Conservation (phyloP, 306 rosid genomes). For the Dryas octopetala region DNA sequence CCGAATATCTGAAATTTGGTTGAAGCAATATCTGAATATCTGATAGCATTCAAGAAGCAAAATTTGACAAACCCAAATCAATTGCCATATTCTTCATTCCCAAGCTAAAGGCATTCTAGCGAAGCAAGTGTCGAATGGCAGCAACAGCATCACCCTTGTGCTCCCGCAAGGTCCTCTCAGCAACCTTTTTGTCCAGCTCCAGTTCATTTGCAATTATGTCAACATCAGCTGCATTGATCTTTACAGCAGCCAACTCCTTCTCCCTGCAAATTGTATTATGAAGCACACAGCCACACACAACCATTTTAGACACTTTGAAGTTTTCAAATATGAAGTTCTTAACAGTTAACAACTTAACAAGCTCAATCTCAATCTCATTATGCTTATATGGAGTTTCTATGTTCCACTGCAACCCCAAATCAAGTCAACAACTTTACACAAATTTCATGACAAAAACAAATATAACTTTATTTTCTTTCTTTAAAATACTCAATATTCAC, state of each 20-base stretch:
- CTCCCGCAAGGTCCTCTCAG: conserved; percentile 92
- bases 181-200: conserved; percentile 93
- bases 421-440: background rate
- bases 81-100: background rate
- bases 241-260: conserved; percentile 86
- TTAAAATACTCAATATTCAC: background rate
- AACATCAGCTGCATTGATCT: conserved; percentile 80
- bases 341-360: no score
- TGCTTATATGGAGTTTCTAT: background rate
- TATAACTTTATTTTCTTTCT: background rate
- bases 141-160: conserved; percentile 98
- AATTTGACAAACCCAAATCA: background rate
- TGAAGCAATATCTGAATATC: background rate
- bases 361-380: background rate
- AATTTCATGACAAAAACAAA: background rate
- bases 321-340: no score
- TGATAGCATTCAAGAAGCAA: background rate
- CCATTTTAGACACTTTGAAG: no score
- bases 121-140: conserved; percentile 83
- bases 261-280: conserved; percentile 47
- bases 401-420: background rate
- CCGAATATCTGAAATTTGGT: background rate
- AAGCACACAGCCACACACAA: background rate
- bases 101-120: conserved; percentile 16
- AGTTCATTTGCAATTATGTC: conserved; percentile 88